Evolutionary conservation across 163 green algal genomes (phyloP).

Genomic region (Trebouxia gelatinosa): DNA sequence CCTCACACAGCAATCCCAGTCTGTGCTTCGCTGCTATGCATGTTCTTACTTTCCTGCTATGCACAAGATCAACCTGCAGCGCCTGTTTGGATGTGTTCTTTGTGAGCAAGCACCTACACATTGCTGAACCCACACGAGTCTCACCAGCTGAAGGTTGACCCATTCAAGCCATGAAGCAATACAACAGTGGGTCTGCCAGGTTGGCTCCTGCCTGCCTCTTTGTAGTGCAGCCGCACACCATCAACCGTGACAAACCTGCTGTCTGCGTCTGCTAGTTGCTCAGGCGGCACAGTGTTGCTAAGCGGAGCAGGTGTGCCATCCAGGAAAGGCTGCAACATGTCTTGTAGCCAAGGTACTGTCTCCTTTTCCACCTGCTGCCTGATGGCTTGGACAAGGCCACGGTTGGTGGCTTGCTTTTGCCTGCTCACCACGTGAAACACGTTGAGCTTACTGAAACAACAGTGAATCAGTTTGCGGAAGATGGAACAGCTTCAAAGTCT

Average conservation of each 20-base stretch:
- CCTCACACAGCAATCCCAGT: too few relatives aligned
- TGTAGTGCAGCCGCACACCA: constrained; percentile 52
- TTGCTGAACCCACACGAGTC: not conserved
- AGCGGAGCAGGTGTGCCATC: constrained; percentile 28
- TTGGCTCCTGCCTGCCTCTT: constrained; percentile 29
- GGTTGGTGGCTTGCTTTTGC: too few relatives aligned
- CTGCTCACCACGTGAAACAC: too few relatives aligned
- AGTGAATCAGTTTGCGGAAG: too few relatives aligned
- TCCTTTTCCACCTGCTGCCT: constrained; percentile 15
- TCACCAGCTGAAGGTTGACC: constrained; percentile 44
- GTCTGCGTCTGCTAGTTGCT: constrained; percentile 45
- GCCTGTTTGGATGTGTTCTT: not conserved
- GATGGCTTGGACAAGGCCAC: not conserved
- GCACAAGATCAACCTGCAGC: not conserved
- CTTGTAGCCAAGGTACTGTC: constrained; percentile 27
- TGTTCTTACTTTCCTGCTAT: not conserved
- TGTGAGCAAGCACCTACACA: not conserved
- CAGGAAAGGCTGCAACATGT: constrained; percentile 31
- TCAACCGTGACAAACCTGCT: constrained; percentile 39
- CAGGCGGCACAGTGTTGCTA: constrained; percentile 38
- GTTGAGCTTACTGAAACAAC: too few relatives aligned
- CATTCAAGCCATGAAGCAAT: constrained; percentile 58
- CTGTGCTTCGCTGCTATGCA: not conserved
- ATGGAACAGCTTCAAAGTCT: too few relatives aligned
- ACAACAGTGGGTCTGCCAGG: constrained; percentile 38